phyloP scores from a whole-genome alignment of 2,329 filamentous ascomycete species.

The Botrytis aclada region DNA sequence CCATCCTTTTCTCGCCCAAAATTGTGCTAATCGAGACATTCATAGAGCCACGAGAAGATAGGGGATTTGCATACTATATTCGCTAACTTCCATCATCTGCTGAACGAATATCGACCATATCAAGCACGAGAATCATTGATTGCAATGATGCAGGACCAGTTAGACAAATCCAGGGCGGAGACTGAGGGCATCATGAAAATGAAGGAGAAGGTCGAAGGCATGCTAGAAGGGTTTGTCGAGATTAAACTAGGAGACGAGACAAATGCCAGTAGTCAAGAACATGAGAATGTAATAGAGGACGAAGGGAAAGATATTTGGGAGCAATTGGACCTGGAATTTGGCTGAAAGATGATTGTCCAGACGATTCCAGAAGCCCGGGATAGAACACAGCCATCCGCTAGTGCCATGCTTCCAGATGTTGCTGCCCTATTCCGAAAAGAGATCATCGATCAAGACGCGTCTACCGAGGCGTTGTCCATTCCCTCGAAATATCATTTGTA shows the following conservation, averaged over 20 bases:
- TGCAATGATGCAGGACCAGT: slow-evolving; percentile 79
- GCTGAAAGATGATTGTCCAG: slow-evolving; percentile 17
- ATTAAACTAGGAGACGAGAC: slow-evolving; percentile 35
- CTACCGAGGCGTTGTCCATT: neutral
- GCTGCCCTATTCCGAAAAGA: neutral
- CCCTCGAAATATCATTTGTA: neutral
- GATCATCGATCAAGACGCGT: neutral
- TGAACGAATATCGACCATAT: slow-evolving; percentile 93
- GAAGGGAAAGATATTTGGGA: slow-evolving; percentile 43
- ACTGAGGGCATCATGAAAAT: slow-evolving; percentile 65
- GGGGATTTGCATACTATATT: slow-evolving; percentile 77
- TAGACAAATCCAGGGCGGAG: slow-evolving; percentile 70
- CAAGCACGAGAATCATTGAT: slow-evolving; percentile 89
- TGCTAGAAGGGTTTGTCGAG: slow-evolving; percentile 66
- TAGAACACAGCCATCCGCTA: neutral
- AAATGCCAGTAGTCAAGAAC: slow-evolving; percentile 23
- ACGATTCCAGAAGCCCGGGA: neutral
- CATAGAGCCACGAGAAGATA: slow-evolving; percentile 65
- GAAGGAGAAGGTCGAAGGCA: slow-evolving; percentile 68
- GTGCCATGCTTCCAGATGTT: neutral
- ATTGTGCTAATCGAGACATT: slow-evolving; percentile 24
- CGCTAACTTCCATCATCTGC: slow-evolving; percentile 86
- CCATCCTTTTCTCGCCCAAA: neutral
- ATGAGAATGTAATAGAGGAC: slow-evolving; percentile 15
- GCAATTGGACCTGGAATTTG: slow-evolving; percentile 43